phyloP scores from a whole-genome alignment of 257 asterid species.

The Solanum lignicaule region DNA sequence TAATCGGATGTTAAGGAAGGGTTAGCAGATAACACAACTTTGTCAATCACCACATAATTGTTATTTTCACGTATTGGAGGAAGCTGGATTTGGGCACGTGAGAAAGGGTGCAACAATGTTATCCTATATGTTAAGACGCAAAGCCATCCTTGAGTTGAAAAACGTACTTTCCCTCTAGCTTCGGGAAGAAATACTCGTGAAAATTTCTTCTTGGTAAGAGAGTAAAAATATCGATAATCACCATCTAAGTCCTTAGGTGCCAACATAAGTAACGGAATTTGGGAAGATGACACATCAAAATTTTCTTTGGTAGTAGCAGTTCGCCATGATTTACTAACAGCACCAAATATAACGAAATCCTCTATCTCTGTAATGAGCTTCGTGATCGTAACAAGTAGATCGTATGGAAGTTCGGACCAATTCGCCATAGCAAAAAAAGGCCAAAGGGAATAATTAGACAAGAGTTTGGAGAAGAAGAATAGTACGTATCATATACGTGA shows the following conservation, averaged over 20 bases:
- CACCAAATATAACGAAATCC: not conserved
- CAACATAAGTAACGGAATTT: not conserved
- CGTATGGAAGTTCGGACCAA: not conserved
- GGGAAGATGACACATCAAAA: not conserved
- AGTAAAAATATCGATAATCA: not conserved
- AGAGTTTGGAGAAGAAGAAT: too few relatives aligned
- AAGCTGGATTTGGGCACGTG: not conserved
- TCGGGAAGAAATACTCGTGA: too few relatives aligned
- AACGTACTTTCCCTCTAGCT: not conserved
- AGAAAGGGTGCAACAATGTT: not conserved
- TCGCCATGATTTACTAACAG: not conserved
- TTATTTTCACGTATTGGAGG: not conserved
- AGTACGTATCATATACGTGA: too few relatives aligned
- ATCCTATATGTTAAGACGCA: too few relatives aligned
- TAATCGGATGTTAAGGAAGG: too few relatives aligned
- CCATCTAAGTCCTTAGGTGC: not conserved
- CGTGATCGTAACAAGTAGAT: not conserved
- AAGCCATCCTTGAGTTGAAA: not conserved
- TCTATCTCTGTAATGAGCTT: not conserved
- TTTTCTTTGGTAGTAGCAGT: not conserved
- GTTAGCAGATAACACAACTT: too few relatives aligned
- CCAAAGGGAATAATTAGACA: too few relatives aligned
- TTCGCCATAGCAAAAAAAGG: not conserved
- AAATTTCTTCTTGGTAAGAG: not conserved
- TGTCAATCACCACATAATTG: not conserved